Evolutionary conservation across 2,329 filamentous ascomycete species (phyloP), one percentile per base, ranked within the genome.

Genomic region (Xylaria digitata): DNA sequence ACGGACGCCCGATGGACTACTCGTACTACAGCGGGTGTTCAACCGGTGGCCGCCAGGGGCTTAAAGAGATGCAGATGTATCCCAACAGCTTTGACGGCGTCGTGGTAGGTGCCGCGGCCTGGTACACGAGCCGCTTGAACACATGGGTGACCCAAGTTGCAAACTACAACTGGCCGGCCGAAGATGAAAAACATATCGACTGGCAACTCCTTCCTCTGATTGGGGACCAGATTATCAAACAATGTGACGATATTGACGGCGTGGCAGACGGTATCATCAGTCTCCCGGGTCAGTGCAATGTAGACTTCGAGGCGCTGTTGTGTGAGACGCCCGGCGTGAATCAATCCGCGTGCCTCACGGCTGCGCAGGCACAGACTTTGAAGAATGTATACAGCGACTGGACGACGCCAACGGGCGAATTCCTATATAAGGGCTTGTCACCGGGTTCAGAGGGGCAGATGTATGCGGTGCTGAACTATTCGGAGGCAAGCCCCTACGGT

Each of bases 21-120:
- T 84, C 82, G 6, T 88, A 88, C 75, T 88, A 84, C 73, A 80
- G 81, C 34, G 87, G 87, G 23, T 88, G 86, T 75, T 87, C 85
- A 0, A 88, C 86, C 0, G 87, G 87, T 19, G 87, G 87, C 0
- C 78, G 86, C 0, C 86, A 89, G 75, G 87, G 86, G 2, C 75
- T 87, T 9, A 86, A 84, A 67, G 82, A 85, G 63, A 79, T 83
- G 2, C 83, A 88, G 71, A 75, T 80, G 11, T 86, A 80, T 56
- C 86, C 86, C 0, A 81, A 82, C 6, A 85, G 85, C 68, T 88
- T 89, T 63, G 85, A 89, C 69, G 87, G 87, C 21, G 80, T 86
- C 9, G 72, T 89, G 1, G 82, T 85, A 15, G 85, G 85, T 8
- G 75, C 76, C 2, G 75, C 82, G 34, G 84, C 84, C 0, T 86